Evolutionary conservation across 768 basidiomycete species (phyloP), one percentile per base, ranked within the genome.

Genomic region (Leccinum fibrillosum): DNA sequence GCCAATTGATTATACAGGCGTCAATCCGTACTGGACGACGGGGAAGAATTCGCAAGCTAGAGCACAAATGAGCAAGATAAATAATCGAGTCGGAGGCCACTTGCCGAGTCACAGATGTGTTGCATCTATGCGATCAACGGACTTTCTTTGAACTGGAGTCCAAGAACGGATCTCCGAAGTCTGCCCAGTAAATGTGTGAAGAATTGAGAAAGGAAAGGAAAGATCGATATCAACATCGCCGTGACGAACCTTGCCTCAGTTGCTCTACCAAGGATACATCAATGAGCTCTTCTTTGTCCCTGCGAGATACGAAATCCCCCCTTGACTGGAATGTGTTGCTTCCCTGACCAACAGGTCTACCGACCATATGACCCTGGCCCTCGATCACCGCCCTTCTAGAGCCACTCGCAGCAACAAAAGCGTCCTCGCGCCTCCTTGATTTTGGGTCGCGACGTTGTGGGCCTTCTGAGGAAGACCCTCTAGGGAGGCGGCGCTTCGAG

Each of bases 201-300:
- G 32, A 56, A 7, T 26, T 53, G 34, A 54, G 55, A 39, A 55
- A 51, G 49, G 52, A 23, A 55, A 51, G 49, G 51, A 37, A 57
- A 26, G 51, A 52, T 59, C 53, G 35, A 42, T 30, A 44, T 9
- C 15, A 28, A 37, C 6, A 8, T 15, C 39, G 49, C 34, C 3
- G 12, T 48, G 13, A 64, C 73, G 26, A 56, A 82, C 83, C 83
- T 76, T 82, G 83, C 65, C 83, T 78, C 51, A 85, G 69, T 60
- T 74, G 76, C 13, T 85, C 83, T 30, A 83, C 81, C 21, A 82
- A 56, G 53, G 72, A 62, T 37, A 69, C 62, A 68, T 85, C 83
- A 52, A 84, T 72, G 53, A 85, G 72, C 19, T 85, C 83, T 45
- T 83, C 82, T 61, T 82, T 84, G 53, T 85, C 82, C 56, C 80